Base-by-base conservation (phyloP, 768 basidiomycete species). In the Boletus tomentosulus region DNA sequence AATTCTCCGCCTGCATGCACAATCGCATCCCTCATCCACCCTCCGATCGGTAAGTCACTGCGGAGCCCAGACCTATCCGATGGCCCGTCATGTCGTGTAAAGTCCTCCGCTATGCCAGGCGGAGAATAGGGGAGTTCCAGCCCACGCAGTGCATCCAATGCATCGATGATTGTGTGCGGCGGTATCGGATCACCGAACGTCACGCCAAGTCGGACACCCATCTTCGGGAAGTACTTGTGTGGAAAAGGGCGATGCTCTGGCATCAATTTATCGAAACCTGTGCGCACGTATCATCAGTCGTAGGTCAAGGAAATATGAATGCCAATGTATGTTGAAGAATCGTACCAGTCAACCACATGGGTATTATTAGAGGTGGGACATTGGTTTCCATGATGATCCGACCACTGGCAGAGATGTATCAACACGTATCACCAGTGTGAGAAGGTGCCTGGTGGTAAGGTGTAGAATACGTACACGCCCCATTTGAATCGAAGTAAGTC, bases 331-430 rank as follows among this genome's bases (percentile, higher is more conserved):
- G 34, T 34, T 15, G 9, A 30, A 28, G 10, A 43, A 42, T 54
- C 74, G n/a, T 48, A 80, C 87, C 86, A n/a, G 88, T 86, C 12
- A 98, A 74, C 92, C 92, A 98, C 79, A 97, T 89, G 2, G 95
- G 95, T 57, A 98, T 86, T 54, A 97, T 82, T 22, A 84, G 69
- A 3, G 95, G 95, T 42, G 82, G 78, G n/a, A 74, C 62, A 13
- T 74, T 67, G 9, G 78, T 73, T 52, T 86, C 83, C 81, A 86
- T 93, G 42, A 98, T 66, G 33, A 97, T 87, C 25, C 93, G 81
- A 37, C 90, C 91, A 27, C 92, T 95, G 63, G 35, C 42, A 19
- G 10, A 27, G 43, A 43, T n/a, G 44, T 30, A 45, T 24, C 24
- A 45, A 33, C 4, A 37, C 8, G n/a, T 10, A 42, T 57, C 38